These are phyloP conservation scores for Carallia pectinifolia DNA, from an alignment of 345 rosid genomes.

Conservation along the genomic window DNA sequence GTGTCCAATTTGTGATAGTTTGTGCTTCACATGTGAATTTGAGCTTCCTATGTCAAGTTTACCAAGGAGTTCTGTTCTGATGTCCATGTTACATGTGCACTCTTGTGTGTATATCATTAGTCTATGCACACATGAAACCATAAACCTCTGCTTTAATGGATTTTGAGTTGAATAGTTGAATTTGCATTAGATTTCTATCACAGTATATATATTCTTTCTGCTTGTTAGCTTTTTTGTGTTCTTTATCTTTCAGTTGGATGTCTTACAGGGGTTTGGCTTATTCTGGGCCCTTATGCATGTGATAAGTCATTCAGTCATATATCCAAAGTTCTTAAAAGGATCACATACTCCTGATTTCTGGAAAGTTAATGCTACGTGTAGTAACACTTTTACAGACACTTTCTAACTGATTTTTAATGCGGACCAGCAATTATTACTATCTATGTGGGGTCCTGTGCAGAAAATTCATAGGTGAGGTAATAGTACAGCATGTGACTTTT, in stretches of 20 bases:
- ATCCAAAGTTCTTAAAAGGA: background rate
- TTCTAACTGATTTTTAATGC: background rate
- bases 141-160: background rate
- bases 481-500: background rate
- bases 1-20: constrained; percentile 6
- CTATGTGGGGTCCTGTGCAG: too few species aligned
- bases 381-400: too few species aligned
- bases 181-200: background rate
- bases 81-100: background rate
- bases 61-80: background rate
- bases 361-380: background rate
- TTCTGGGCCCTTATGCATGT: background rate
- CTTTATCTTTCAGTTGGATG: background rate
- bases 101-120: background rate
- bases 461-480: too few species aligned
- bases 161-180: background rate
- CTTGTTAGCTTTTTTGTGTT: background rate
- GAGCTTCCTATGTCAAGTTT: background rate
- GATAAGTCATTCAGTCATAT: background rate
- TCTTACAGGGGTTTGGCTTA: background rate
- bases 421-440: background rate
- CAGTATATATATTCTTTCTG: background rate
- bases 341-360: background rate
- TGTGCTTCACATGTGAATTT: background rate
- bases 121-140: background rate